phyloP scores from a whole-genome alignment of 1,284 basidiomycete genomes.

The Apiotrichum brassicae region DNA sequence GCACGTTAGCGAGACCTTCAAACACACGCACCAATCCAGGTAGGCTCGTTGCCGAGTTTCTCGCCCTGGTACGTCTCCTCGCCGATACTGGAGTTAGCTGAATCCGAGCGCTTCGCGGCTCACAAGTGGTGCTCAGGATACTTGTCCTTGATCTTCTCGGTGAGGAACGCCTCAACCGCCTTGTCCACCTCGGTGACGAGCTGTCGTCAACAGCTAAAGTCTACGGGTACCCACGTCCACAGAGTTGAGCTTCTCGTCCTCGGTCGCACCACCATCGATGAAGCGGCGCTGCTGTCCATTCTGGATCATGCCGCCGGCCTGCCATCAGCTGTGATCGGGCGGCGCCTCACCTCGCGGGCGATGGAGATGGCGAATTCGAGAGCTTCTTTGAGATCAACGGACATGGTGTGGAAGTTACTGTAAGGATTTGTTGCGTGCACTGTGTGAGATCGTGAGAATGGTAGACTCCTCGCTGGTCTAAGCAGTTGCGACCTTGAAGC shows the following conservation, averaged over 20 bases:
- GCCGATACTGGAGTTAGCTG: constrained; percentile 63
- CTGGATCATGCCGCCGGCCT: constrained; percentile 50
- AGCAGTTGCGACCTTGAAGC: too few species aligned
- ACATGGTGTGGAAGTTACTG: not conserved
- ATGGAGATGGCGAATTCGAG: constrained; percentile 67
- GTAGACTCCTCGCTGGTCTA: too few species aligned
- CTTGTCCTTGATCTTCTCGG: constrained; percentile 57
- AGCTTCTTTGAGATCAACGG: constrained; percentile 57
- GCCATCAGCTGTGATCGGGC: not conserved
- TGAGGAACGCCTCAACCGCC: constrained; percentile 79
- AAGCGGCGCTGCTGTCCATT: constrained; percentile 48
- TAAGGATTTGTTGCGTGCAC: too few species aligned
- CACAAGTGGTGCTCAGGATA: constrained; percentile 81
- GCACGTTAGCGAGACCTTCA: constrained; percentile 13
- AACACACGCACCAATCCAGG: constrained; percentile 61
- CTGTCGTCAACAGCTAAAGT: constrained; percentile 17
- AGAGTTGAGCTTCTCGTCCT: constrained; percentile 82
- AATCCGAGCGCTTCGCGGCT: constrained; percentile 39
- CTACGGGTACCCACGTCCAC: constrained; percentile 56
- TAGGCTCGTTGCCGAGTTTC: constrained; percentile 74
- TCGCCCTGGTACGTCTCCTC: constrained; percentile 76
- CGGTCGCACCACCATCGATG: constrained; percentile 50
- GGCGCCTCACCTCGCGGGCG: constrained; percentile 49
- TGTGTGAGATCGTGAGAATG: too few species aligned
- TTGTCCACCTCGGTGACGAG: constrained; percentile 97